Evolutionary conservation across 306 rosid species (phyloP).

Genomic region (Inga oerstediana): DNA sequence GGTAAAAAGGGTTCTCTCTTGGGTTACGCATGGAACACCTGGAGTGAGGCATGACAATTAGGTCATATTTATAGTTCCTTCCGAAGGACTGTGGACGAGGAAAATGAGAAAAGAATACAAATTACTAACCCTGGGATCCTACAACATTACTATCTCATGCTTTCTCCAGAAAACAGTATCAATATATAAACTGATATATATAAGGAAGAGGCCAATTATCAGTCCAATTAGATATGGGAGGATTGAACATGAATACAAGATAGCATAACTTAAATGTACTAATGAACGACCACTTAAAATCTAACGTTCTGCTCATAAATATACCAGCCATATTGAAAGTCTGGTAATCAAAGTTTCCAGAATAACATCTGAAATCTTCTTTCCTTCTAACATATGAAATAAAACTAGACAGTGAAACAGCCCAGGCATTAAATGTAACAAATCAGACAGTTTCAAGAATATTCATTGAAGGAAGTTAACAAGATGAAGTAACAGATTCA

Average conservation of each 20-base stretch:
- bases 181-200: not conserved
- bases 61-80: not conserved
- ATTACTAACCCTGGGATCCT: not conserved
- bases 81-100: not conserved
- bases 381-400: constrained; percentile 2
- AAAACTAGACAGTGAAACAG: constrained; percentile 11
- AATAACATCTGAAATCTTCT: not conserved
- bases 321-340: not conserved
- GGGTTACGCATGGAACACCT: not conserved
- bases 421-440: not conserved
- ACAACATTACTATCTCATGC: not conserved
- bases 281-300: not conserved
- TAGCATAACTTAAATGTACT: not conserved
- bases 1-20: not conserved
- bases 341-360: not conserved
- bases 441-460: constrained; percentile 20
- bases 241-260: not conserved
- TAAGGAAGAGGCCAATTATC: not conserved
- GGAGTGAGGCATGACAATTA: not conserved
- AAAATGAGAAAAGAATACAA: not conserved
- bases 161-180: not conserved
- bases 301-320: not conserved
- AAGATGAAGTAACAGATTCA: not conserved
- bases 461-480: constrained; percentile 8
- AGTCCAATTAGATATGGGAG: not conserved